Conservation (phyloP, 169 alveolate genomes). For the Plasmodium adleri region DNA sequence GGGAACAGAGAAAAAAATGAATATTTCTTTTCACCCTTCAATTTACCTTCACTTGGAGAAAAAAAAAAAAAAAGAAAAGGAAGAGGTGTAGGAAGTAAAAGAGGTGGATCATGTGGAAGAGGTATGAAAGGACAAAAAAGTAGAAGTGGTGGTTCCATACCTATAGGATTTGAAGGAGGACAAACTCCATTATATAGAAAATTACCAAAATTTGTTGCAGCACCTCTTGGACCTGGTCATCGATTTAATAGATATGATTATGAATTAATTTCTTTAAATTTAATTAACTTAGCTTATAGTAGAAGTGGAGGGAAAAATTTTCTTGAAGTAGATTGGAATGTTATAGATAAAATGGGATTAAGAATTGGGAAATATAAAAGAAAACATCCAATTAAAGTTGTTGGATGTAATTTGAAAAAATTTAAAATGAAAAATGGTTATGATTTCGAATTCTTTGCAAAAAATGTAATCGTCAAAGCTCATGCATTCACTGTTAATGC, state of each 20-base stretch:
- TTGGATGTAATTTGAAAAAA: constrained; percentile 78
- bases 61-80: constrained; percentile 84
- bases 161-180: constrained; percentile 85
- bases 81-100: constrained; percentile 86
- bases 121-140: constrained; percentile 88
- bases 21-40: constrained; percentile 77
- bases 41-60: constrained; percentile 81
- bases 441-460: constrained; percentile 64
- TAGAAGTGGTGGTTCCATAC: constrained; percentile 84
- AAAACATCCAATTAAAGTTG: constrained; percentile 84
- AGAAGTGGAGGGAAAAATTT: constrained; percentile 79
- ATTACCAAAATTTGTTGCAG: constrained; percentile 85
- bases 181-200: constrained; percentile 86
- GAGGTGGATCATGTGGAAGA: constrained; percentile 86
- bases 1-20: constrained; percentile 81
- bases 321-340: constrained; percentile 84
- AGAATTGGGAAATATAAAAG: constrained; percentile 83
- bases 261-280: constrained; percentile 82
- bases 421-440: constrained; percentile 80
- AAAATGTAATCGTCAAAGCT: constrained; percentile 79
- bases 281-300: constrained; percentile 76
- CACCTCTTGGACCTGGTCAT: constrained; percentile 87
- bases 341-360: constrained; percentile 82
- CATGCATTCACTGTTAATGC: constrained; percentile 85
- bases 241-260: constrained; percentile 78